A percentile compares a stretch with the other conserved stretches of the same genome.
Evolutionary conservation across 495 filamentous ascomycete species (phyloP).

Genomic region (Lepraria neglecta): DNA sequence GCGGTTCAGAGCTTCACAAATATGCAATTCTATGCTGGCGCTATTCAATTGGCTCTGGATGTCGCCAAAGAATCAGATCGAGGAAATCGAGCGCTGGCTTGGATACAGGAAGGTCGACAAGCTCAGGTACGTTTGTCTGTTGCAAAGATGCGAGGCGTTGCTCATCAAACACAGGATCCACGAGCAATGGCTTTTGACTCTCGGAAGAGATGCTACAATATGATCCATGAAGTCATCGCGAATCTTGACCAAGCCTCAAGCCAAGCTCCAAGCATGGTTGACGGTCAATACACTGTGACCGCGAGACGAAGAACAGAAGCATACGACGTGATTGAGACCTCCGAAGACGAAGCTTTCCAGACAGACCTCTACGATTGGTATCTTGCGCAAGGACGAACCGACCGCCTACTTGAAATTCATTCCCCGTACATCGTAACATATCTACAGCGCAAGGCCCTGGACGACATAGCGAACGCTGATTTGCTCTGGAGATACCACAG

Average conservation of each 20-base stretch:
- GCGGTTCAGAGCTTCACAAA: conserved; percentile 70
- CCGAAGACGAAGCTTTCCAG: conserved; percentile 85
- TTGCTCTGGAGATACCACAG: conserved; percentile 89
- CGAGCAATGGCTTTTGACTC: conserved; percentile 59
- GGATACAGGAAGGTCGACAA: conserved; percentile 59
- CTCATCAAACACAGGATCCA: conserved; percentile 55
- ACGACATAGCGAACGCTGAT: conserved; percentile 70
- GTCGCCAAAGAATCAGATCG: conserved; percentile 78
- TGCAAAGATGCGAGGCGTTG: conserved; percentile 29
- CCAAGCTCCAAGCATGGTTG: conserved; percentile 60
- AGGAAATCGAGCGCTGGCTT: conserved; percentile 71
- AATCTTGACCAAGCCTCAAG: conserved; percentile 64
- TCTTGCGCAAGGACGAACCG: conserved; percentile 68
- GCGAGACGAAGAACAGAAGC: conserved; percentile 79
- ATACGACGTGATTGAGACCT: conserved; percentile 76
- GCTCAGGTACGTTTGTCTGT: conserved; percentile 38
- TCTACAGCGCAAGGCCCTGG: conserved; percentile 62
- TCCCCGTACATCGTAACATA: conserved; percentile 84
- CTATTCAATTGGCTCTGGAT: conserved; percentile 78
- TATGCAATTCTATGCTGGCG: conserved; percentile 87
- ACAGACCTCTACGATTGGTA: conserved; percentile 98
- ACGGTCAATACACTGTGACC: conserved; percentile 67
- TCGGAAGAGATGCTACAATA: conserved; percentile 72
- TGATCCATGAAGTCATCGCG: conserved; percentile 70
- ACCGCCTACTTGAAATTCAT: conserved; percentile 74